These are phyloP conservation scores for Protomyces arabidopsidicola DNA, from an alignment of 1,139 yeast genomes.

Conservation along the genomic window DNA sequence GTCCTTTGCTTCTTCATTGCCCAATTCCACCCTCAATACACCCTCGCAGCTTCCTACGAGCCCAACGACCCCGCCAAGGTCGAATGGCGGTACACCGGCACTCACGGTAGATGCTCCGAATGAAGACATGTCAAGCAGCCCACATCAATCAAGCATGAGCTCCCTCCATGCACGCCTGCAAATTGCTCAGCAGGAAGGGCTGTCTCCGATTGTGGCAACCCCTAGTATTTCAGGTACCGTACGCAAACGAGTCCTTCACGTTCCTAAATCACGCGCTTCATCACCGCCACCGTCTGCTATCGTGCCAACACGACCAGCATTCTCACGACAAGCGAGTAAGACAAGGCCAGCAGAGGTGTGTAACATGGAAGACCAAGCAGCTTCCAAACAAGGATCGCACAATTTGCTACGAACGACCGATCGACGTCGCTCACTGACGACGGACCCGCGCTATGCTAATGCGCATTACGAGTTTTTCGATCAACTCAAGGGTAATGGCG, in stretches of 20 bases:
- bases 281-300: constrained; percentile 27
- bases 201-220: neutral
- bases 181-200: neutral
- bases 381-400: neutral
- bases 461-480: constrained; percentile 73
- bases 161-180: neutral
- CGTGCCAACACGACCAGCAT: constrained; percentile 4
- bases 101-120: neutral
- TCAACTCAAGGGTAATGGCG: constrained; percentile 79
- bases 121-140: neutral
- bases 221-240: neutral
- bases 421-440: neutral
- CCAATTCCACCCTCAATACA: neutral
- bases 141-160: neutral
- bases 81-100: neutral
- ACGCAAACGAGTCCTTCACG: constrained; percentile 2
- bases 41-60: neutral
- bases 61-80: neutral
- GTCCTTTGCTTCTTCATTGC: constrained; percentile 1
- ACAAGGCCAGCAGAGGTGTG: constrained; percentile 12
- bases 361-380: constrained; percentile 1
- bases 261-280: constrained; percentile 28
- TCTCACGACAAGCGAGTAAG: constrained; percentile 7
- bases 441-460: constrained; percentile 47
- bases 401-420: neutral